Evolutionary conservation across 805 yeast species (phyloP).

Genomic region (Wickerhamomyces bisporus): DNA sequence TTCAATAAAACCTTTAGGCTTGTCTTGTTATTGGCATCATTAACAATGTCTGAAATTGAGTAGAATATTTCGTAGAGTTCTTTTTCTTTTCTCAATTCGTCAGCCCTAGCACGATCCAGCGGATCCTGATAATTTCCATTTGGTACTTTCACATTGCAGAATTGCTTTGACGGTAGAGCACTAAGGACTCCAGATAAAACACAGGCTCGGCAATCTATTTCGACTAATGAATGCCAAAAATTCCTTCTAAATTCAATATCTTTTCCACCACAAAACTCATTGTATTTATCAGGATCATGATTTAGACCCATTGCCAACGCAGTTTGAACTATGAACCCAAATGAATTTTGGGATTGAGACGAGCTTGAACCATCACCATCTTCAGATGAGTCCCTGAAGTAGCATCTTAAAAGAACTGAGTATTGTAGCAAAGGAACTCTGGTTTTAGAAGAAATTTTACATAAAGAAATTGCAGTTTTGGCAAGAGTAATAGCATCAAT

Average conservation of each 20-base stretch:
- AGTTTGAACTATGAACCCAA: conserved; percentile 36
- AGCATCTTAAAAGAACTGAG: conserved; percentile 33
- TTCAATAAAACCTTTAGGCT: not conserved
- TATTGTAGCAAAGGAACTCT: conserved; percentile 38
- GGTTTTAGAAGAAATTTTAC: conserved; percentile 30
- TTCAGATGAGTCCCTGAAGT: conserved; percentile 40
- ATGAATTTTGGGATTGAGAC: conserved; percentile 32
- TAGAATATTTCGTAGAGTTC: not conserved
- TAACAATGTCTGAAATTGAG: not conserved
- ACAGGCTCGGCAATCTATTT: conserved; percentile 9
- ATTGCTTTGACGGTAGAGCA: conserved; percentile 6
- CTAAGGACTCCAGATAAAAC: conserved; percentile 12
- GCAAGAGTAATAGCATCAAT: conserved; percentile 34
- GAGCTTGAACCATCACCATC: conserved; percentile 39
- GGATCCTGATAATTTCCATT: conserved; percentile 7
- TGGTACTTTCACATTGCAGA: conserved; percentile 14
- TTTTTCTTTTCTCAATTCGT: too few relatives aligned
- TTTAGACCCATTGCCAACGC: conserved; percentile 41
- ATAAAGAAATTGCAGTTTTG: conserved; percentile 34
- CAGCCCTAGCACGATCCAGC: too few relatives aligned
- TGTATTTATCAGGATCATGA: conserved; percentile 36
- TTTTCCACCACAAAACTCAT: conserved; percentile 7
- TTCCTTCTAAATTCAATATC: conserved; percentile 14
- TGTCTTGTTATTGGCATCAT: conserved; percentile 3
- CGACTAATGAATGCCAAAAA: conserved; percentile 15